These are phyloP conservation scores for Ceratobasidium sp. DNA, from an alignment of 1,284 basidiomycete genomes.

Conservation along the genomic window DNA sequence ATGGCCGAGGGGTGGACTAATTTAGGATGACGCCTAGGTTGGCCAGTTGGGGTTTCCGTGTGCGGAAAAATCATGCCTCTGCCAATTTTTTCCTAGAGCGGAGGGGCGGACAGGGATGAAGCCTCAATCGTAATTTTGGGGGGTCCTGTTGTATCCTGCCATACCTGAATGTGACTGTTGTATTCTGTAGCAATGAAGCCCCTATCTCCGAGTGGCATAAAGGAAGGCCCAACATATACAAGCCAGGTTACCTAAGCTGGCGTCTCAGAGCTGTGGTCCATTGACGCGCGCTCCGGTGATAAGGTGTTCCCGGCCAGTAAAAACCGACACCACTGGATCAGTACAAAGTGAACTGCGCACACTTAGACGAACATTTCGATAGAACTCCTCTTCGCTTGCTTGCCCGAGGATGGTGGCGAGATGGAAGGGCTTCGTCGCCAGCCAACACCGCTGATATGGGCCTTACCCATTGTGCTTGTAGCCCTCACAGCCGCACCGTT, in stretches of 20 bases:
- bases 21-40: too few relatives aligned
- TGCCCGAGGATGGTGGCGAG: background rate
- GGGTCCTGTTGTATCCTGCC: background rate
- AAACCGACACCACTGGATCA: too few relatives aligned
- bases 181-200: background rate
- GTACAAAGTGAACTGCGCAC: too few relatives aligned
- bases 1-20: too few relatives aligned
- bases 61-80: background rate
- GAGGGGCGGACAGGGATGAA: constrained; percentile 20
- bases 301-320: too few relatives aligned
- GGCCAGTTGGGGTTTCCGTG: constrained; percentile 1
- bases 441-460: background rate
- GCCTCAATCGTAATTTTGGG: constrained; percentile 15
- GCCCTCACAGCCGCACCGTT: background rate
- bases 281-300: too few relatives aligned
- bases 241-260: too few relatives aligned
- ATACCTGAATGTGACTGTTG: background rate
- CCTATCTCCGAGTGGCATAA: background rate
- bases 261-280: background rate
- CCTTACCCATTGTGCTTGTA: background rate
- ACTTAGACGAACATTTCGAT: too few relatives aligned
- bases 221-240: too few relatives aligned
- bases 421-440: too few relatives aligned
- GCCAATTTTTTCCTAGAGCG: background rate
- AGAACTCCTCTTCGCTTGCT: too few relatives aligned